Percentiles rank a stretch among this genome's conserved stretches.
Conservation (phyloP, 2,329 filamentous ascomycete species). For the Pseudocercospora fijiensis region DNA sequence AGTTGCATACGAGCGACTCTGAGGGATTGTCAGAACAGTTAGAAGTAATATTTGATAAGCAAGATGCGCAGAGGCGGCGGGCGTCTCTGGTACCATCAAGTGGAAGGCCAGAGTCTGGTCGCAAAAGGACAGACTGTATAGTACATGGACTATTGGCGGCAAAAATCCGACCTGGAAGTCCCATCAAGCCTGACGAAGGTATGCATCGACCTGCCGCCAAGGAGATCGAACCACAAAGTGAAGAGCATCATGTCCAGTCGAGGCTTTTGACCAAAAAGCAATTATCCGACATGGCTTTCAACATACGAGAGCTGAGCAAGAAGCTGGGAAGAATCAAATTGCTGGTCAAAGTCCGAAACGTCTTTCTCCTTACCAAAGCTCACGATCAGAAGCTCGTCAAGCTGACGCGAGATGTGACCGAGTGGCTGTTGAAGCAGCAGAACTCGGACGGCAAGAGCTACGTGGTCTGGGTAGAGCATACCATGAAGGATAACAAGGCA, state of each 20-base stretch:
- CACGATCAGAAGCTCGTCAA: slow-evolving; percentile 77
- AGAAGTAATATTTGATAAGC: slow-evolving; percentile 59
- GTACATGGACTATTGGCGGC: slow-evolving; percentile 60
- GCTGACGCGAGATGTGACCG: slow-evolving; percentile 72
- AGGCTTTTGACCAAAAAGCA: slow-evolving; percentile 93
- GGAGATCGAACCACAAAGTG: slow-evolving; percentile 37
- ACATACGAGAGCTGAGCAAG: slow-evolving; percentile 85
- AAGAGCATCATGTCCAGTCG: slow-evolving; percentile 52
- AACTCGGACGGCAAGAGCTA: slow-evolving; percentile 63
- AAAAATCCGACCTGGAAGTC: slow-evolving; percentile 40
- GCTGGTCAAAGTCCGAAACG: slow-evolving; percentile 74
- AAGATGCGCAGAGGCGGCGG: slow-evolving; percentile 56
- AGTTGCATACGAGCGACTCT: slow-evolving; percentile 29
- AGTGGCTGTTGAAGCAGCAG: slow-evolving; percentile 73
- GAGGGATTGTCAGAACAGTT: slow-evolving; percentile 34
- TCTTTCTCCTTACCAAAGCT: slow-evolving; percentile 91
- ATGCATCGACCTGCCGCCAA: slow-evolving; percentile 46
- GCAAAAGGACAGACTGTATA: slow-evolving; percentile 56
- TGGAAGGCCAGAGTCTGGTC: slow-evolving; percentile 41
- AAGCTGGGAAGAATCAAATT: slow-evolving; percentile 79
- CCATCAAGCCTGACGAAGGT: slow-evolving; percentile 25
- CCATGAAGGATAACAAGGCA: slow-evolving; percentile 65
- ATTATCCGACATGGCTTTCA: slow-evolving; percentile 94
- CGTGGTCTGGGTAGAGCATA: slow-evolving; percentile 76
- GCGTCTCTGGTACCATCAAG: slow-evolving; percentile 50